phyloP scores from a whole-genome alignment of 345 rosid species.

The Pistacia integerrima region DNA sequence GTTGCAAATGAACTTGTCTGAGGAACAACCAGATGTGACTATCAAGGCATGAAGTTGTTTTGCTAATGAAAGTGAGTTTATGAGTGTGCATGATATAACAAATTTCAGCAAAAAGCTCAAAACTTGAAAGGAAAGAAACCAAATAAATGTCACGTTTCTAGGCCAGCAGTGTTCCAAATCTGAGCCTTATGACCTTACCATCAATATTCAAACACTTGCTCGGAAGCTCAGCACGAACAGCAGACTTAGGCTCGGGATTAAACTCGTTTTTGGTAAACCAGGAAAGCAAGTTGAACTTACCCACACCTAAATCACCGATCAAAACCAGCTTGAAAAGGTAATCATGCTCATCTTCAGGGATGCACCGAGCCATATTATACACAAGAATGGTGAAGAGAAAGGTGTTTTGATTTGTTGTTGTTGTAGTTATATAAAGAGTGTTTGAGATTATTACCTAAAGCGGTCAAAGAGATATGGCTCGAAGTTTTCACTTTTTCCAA shows the following conservation, averaged over 20 bases:
- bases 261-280: constrained; percentile 54
- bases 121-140: constrained; percentile 13
- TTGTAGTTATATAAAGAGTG: neutral
- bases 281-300: constrained; percentile 53
- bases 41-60: constrained; percentile 72
- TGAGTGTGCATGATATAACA: constrained; percentile 39
- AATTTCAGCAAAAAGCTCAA: neutral
- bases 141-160: too few relatives aligned
- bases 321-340: constrained; percentile 59
- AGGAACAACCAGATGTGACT: constrained; percentile 63
- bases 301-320: constrained; percentile 61
- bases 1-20: constrained; percentile 60
- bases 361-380: constrained; percentile 43
- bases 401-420: neutral
- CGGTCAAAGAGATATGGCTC: neutral
- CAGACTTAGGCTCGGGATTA: constrained; percentile 56
- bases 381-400: neutral
- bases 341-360: constrained; percentile 54
- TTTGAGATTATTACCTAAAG: neutral
- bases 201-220: constrained; percentile 47
- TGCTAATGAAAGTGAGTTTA: constrained; percentile 35
- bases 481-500: neutral
- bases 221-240: constrained; percentile 57
- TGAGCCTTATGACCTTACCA: constrained; percentile 2
- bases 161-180: too few relatives aligned